Evolutionary conservation across 2,329 filamentous ascomycete species (phyloP), one percentile per base, ranked within the genome.

Genomic region (Xylariales sp.): DNA sequence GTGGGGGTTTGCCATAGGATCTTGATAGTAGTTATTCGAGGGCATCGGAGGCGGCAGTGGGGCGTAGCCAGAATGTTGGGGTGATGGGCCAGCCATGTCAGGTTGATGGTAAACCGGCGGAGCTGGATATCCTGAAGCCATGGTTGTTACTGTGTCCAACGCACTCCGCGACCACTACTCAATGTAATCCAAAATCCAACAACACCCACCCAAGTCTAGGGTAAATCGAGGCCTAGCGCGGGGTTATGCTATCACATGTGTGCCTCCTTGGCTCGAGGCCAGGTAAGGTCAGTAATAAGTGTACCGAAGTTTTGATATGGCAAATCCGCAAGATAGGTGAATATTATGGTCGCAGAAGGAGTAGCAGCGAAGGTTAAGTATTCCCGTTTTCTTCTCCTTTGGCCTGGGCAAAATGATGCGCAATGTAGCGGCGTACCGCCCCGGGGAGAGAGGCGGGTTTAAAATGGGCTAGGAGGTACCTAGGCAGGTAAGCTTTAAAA

Each of bases 71-170:
- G 74, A 67, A 65, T 77, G 74, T 53, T 76, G 74, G 61, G 72
- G 69, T 30, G 74, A 73, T 5, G 73, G 73, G 7, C 71, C 74
- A 56, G 71, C 67, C 73, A 77, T 75, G 48, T 77, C 75, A 49
- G 74, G 55, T 61, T 75, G 75, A 59, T 76, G 75, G 64, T 76
- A 75, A 63, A 75, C 70, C 64, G 74, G 74, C 68, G 74, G 73
- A 61, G 74, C 71, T 59, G 74, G 74, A 34, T 77, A 77, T 71
- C 75, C 75, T 70, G 75, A 76, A 73, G 74, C 75, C 75, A 77
- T 77, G n/a, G 48, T 71, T 61, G 48, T 71, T 61, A 46, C 56
- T 68, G 64, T 71, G 34, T 64, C 63, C 58, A 62, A 65, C 53
- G 55, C 61, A 60, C 53, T 64, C 69, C 30, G 23, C 58, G 45